Percentiles rank a stretch among this genome's conserved stretches.
These are phyloP conservation scores for Aureoboletus auriporus DNA, from an alignment of 768 basidiomycete species.

Conservation along the genomic window DNA sequence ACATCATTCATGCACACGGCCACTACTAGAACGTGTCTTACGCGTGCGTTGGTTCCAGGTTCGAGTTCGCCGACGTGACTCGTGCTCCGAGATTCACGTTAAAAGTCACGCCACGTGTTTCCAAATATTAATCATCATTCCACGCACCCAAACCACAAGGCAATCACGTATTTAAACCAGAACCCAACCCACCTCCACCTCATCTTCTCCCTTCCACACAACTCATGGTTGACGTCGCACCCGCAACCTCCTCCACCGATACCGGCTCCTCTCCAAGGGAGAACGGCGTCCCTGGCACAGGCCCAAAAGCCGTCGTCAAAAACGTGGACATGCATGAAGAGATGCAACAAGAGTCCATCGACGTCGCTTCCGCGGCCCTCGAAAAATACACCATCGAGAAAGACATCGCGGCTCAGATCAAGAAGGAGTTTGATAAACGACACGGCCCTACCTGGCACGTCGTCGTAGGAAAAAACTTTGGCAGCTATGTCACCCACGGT, in stretches of 20 bases:
- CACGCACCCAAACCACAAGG: slow-evolving; percentile 27
- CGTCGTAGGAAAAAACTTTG: slow-evolving; percentile 99
- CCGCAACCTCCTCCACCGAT: slow-evolving; percentile 54
- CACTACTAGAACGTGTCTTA: too few relatives aligned
- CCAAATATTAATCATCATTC: too few relatives aligned
- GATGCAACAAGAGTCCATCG: slow-evolving; percentile 93
- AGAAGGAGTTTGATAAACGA: slow-evolving; percentile 94
- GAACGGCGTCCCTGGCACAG: slow-evolving; percentile 28
- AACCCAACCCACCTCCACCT: neutral
- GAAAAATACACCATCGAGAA: slow-evolving; percentile 95
- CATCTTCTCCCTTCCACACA: neutral
- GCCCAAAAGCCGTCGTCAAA: slow-evolving; percentile 88
- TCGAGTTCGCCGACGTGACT: too few relatives aligned
- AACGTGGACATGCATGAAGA: slow-evolving; percentile 96
- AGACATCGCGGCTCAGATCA: slow-evolving; percentile 96
- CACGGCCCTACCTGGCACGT: slow-evolving; percentile 97
- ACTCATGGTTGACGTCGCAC: slow-evolving; percentile 57
- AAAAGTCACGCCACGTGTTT: too few relatives aligned
- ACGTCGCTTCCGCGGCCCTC: slow-evolving; percentile 79
- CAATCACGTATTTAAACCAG: slow-evolving; percentile 27
- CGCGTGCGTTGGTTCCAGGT: too few relatives aligned
- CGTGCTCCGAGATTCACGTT: too few relatives aligned
- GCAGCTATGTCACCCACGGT: slow-evolving; percentile 98
- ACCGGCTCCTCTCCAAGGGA: slow-evolving; percentile 41
- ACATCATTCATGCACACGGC: too few relatives aligned